Percentiles rank a stretch among this genome's conserved stretches.
phyloP scores from a whole-genome alignment of 139 green algal genomes.

The Micractinium sp. region DNA sequence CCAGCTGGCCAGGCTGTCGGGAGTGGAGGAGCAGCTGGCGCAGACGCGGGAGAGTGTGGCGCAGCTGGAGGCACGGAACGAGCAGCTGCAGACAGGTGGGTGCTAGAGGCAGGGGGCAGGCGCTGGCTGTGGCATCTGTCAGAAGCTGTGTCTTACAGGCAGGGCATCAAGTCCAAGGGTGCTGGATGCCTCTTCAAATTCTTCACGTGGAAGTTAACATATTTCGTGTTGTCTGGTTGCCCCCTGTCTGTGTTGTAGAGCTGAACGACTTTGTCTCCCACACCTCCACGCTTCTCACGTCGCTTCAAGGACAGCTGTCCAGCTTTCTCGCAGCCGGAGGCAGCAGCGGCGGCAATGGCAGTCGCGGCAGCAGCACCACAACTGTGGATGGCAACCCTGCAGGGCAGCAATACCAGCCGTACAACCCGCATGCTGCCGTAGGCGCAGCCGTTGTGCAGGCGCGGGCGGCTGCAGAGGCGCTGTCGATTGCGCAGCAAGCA shows the following conservation, averaged over 20 bases:
- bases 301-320: slow-evolving; percentile 5
- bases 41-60: not conserved
- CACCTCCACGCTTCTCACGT: not conserved
- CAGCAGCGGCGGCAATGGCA: not conserved
- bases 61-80: not conserved
- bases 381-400: not conserved
- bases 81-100: slow-evolving; percentile 9
- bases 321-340: not conserved
- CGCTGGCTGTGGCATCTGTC: not conserved
- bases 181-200: not conserved
- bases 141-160: not conserved
- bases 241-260: not conserved
- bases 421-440: not conserved
- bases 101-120: not conserved
- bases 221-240: not conserved
- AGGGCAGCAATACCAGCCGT: not conserved
- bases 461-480: slow-evolving; percentile 10
- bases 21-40: not conserved
- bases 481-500: not conserved
- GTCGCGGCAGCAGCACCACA: no score
- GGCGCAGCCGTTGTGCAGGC: not conserved
- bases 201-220: not conserved
- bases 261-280: slow-evolving; percentile 4
- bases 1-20: not conserved
- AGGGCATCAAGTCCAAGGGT: not conserved